These are phyloP conservation scores for Hypoxylon sp. DNA, from an alignment of 2,329 filamentous ascomycete genomes.

Conservation along the genomic window DNA sequence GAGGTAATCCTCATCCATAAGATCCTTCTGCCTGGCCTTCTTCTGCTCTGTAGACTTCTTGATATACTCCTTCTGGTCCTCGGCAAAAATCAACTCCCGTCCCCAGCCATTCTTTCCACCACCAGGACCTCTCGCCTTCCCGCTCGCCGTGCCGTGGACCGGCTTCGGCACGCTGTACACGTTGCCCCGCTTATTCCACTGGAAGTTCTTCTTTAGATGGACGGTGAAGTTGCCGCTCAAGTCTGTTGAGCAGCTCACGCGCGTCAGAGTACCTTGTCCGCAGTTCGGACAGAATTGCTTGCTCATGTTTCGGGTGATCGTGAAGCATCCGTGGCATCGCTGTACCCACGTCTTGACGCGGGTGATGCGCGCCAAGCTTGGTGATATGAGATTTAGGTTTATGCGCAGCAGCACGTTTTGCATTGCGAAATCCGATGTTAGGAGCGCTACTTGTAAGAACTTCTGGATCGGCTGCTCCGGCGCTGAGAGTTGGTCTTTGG, in stretches of 20 bases:
- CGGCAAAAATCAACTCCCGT: slow-evolving; percentile 82
- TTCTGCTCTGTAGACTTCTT: slow-evolving; percentile 73
- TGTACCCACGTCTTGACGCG: slow-evolving; percentile 90
- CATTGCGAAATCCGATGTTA: slow-evolving; percentile 97
- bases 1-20: slow-evolving; percentile 96
- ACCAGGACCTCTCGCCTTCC: slow-evolving; percentile 73
- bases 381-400: slow-evolving; percentile 89
- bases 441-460: slow-evolving; percentile 86
- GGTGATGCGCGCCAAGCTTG: slow-evolving; percentile 82
- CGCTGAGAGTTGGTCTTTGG: slow-evolving; percentile 68
- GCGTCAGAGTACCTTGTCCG: slow-evolving; percentile 86
- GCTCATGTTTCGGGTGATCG: slow-evolving; percentile 82
- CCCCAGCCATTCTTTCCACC: slow-evolving; percentile 93
- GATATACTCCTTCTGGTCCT: slow-evolving; percentile 95
- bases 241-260: slow-evolving; percentile 88
- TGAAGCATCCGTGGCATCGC: slow-evolving; percentile 94
- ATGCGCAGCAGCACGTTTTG: slow-evolving; percentile 96
- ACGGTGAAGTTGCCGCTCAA: slow-evolving; percentile 83
- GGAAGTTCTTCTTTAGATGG: slow-evolving; percentile 93
- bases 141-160: slow-evolving; percentile 82
- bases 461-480: slow-evolving; percentile 67
- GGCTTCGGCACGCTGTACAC: slow-evolving; percentile 95
- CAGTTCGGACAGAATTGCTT: slow-evolving; percentile 95
- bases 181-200: slow-evolving; percentile 95
- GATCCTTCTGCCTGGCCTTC: slow-evolving; percentile 78